Evolutionary conservation across 306 rosid genomes (phyloP).

Genomic region (Trifolium subterraneum): DNA sequence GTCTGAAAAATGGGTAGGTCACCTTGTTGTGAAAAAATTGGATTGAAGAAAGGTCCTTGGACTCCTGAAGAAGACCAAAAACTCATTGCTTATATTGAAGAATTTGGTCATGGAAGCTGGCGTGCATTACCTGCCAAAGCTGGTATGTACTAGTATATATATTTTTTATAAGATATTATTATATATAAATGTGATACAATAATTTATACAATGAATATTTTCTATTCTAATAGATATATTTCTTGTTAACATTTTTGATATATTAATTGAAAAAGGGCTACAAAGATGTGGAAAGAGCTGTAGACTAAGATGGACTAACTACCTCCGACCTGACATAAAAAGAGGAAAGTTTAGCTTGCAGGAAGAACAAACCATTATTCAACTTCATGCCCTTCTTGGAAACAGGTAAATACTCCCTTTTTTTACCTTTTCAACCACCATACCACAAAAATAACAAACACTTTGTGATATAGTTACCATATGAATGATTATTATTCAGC

Average conservation of each 20-base stretch:
- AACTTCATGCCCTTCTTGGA: constrained; percentile 67
- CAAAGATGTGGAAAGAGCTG: constrained; percentile 67
- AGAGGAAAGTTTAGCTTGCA: constrained; percentile 62
- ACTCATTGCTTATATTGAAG: constrained; percentile 59
- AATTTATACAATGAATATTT: too few relatives aligned
- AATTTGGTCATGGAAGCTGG: constrained; percentile 75
- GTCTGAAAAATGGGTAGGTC: constrained; percentile 56
- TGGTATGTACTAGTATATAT: constrained; percentile 39
- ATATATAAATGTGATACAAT: too few relatives aligned
- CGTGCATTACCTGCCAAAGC: constrained; percentile 69
- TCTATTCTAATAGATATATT: too few relatives aligned
- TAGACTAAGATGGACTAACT: constrained; percentile 63
- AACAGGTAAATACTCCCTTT: constrained; percentile 47
- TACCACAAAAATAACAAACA: not conserved
- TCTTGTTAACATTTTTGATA: not conserved
- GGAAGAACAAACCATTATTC: constrained; percentile 62
- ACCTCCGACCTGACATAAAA: constrained; percentile 58
- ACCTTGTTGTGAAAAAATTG: constrained; percentile 53
- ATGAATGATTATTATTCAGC: too few relatives aligned
- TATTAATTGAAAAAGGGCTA: not conserved
- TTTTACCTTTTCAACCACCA: too few relatives aligned
- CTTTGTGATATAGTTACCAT: too few relatives aligned
- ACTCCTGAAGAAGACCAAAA: constrained; percentile 66
- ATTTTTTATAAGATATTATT: not conserved
- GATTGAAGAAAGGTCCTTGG: constrained; percentile 72